Evolutionary conservation across 1,284 basidiomycete species (phyloP), one percentile per base, ranked within the genome.

Genomic region (Sutorius eximius): DNA sequence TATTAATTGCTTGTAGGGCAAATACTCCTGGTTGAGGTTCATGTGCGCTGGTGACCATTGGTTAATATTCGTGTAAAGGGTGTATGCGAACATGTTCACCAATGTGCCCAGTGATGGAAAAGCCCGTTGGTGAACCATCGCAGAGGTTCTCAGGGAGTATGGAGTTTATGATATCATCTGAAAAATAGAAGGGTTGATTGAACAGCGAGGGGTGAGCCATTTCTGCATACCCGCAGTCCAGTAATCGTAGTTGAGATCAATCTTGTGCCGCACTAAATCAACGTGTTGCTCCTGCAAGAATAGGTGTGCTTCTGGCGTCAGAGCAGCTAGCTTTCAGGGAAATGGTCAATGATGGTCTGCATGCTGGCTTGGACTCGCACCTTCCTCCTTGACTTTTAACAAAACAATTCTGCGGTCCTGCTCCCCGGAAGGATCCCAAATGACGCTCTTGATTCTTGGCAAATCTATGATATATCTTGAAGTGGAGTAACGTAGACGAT

Each of bases 1-100:
- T 60, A 99, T 97, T 32, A 96, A 71, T 63, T 89, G 75, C 68
- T 94, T 94, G 75, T 91, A 98, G 4, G 95, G 94, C 29, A 97
- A 70, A 75, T 95, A 99, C 69, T 95, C 89, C 29, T 89, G 84
- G 57, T 90, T 85, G 24, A 99, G 80, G 68, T 99, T 99, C 56
- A 99, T 74, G 68, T 99, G 97, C 1, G 84, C 86, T 86, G 45
- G 44, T 45, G 24, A 50, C 15, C 48, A 48, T 44, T 51, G 22
- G 38, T 61, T 13, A 58, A 27, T 41, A 24, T 18, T 37, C 20
- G 24, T 41, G 13, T 12, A 16, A 45, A 29, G 18, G 12, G 34
- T 30, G 30, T 10, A 41, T 37, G 48, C 20, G 20, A 45, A 32
- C 9, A 42, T 4, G 64, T 81, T 53, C 62, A 90, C 93, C 94